Evolutionary conservation across 2,329 filamentous ascomycete genomes (phyloP), one percentile per base, ranked within the genome.

Genomic region (Pseudogymnoascus sp.): DNA sequence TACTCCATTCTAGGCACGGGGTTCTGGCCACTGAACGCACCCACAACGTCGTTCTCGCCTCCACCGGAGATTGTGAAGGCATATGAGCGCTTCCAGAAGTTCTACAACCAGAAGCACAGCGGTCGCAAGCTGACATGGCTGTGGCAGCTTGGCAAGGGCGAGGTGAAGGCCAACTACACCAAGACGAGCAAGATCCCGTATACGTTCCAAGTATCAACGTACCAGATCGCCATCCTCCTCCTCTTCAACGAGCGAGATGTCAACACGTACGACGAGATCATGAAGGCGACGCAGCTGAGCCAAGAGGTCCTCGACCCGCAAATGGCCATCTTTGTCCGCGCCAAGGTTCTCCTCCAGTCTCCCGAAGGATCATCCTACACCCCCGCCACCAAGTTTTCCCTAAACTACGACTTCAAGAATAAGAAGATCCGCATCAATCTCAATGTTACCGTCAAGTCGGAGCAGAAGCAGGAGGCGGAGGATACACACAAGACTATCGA

Each of bases 401-500:
- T 99, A 64, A 99, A 99, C 77, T 88, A 92, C 67, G 90, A 92
- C 72, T 97, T 97, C 81, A 97, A 96, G 83, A 92, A 87, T 79
- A 99, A 99, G 83, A 99, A 97, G 81, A 87, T 97, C 68, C 92
- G 96, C 71, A 87, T 97, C 69, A 99, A 99, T 72, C 80, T 99
- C 60, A 99, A 99, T 75, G 87, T 97, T 60, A 88, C 87, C 62
- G 92, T 96, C 77, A 93, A 96, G 78, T 89, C 92, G 35, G 95
- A 99, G 77, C 88, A 93, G 72, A 97, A 97, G 81, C 90, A 94
- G 66, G 94, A 99, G 75, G 89, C 92, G 66, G 92, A 91, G 64
- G 94, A 99, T 73, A 99, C 94, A 6, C 96, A 97, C 80, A 99
- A 99, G 85, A 97, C 92, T 2, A 97, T 99, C 68, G 94, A 99